phyloP scores from a whole-genome alignment of 495 filamentous ascomycete genomes.

The Podospora tetraspora region DNA sequence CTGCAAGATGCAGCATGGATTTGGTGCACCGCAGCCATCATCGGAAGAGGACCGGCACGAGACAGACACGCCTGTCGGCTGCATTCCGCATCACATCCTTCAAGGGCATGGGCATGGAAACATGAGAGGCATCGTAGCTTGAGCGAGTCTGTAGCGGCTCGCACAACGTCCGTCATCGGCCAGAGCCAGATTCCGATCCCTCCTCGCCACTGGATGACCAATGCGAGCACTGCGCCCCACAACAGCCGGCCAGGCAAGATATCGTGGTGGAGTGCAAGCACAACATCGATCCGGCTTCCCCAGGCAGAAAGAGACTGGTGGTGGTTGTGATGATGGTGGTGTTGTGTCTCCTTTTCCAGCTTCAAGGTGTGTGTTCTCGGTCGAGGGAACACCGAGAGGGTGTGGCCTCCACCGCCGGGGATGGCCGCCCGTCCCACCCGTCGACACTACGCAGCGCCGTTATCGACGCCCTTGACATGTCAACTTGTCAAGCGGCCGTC shows the following conservation, averaged over 20 bases:
- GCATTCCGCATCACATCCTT: neutral
- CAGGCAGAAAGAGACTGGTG: neutral
- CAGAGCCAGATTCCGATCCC: neutral
- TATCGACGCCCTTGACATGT: neutral
- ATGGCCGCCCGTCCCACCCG: neutral
- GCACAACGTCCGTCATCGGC: neutral
- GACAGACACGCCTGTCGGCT: neutral
- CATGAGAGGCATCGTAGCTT: neutral
- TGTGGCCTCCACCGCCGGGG: neutral
- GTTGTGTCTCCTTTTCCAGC: neutral
- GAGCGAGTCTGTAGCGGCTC: neutral
- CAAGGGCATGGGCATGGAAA: neutral
- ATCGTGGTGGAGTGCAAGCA: neutral
- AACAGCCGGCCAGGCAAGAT: neutral
- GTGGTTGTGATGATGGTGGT: neutral
- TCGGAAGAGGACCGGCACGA: conserved; percentile 3
- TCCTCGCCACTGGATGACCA: neutral
- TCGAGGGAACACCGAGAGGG: neutral
- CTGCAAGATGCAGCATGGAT: conserved; percentile 3
- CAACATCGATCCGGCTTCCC: neutral
- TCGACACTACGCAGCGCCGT: neutral
- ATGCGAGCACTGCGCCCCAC: neutral
- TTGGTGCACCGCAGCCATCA: neutral
- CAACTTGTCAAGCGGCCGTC: neutral
- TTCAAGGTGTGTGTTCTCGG: neutral